Base-by-base conservation (phyloP, 2,329 filamentous ascomycete genomes). In the Aspergillus unguis region DNA sequence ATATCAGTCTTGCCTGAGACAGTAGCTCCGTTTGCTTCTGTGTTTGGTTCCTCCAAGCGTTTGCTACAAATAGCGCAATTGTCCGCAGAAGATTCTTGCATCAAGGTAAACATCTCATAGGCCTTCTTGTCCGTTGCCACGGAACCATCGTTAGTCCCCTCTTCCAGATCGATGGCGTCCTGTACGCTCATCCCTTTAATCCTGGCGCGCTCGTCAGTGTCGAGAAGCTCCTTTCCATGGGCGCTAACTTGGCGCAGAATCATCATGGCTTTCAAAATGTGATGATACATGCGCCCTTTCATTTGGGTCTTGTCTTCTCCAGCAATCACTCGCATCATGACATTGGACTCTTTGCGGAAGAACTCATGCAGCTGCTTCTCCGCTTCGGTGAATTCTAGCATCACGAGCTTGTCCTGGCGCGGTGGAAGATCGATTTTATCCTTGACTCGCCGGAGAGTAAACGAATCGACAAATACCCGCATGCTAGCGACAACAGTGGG, bases 171-270 rank as follows among this genome's bases (percentile, higher is more conserved):
- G 63, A 99, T 95, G 2, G 94, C 89, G 58, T 90, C 90, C 36
- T 90, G 86, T 6, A 85, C 84, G n/a, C 85, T 90, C 71, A 90
- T 81, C 26, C 92, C 92, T 65, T 91, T 87, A 46, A 92, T 83
- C 3, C 87, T 79, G 59, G 87, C 85, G 42, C 95, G 76, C 63
- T 97, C 92, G 23, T 92, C 87, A 33, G 92, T 85, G 52, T 85
- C 89, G 2, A 99, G 80, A 6, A 99, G 81, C 55, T 97, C 92
- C 58, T 87, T 88, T n/a, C 94, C 94, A 67, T 96, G 92, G 1
- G 92, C 94, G 66, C 92, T 96, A 47, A 97, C 87, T 37, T 95
- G 80, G 7, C 94, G 88, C 17, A 99, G 82, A 29, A 92, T 87
- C 59, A 95, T 81, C 65, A 99, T 96, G 4, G 90, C 89, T 59